phyloP scores from a whole-genome alignment of 2,329 filamentous ascomycete species.

The Fonsecaea nubica region DNA sequence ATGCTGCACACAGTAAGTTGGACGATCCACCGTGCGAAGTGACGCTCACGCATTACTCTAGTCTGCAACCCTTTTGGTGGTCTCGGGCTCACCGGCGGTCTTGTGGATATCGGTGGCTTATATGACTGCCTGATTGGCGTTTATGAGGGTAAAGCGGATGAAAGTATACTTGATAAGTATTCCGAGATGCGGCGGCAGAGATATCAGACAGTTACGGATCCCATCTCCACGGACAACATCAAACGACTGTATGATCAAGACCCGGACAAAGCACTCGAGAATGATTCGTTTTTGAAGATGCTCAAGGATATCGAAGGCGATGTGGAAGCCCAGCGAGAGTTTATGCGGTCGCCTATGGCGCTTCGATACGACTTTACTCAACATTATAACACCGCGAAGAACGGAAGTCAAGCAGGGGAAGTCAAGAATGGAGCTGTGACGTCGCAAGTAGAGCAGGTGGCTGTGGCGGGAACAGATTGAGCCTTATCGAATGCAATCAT shows the following conservation, averaged over 20 bases:
- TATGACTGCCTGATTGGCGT: conserved; percentile 63
- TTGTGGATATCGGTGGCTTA: conserved; percentile 67
- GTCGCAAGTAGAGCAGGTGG: conserved; percentile 25
- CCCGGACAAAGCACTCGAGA: conserved; percentile 47
- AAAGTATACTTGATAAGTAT: conserved; percentile 54
- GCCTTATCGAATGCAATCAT: neutral
- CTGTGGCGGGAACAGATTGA: conserved; percentile 18
- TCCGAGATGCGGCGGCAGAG: conserved; percentile 50
- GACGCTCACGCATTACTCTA: conserved; percentile 1
- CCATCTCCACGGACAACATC: conserved; percentile 53
- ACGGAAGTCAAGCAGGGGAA: conserved; percentile 1
- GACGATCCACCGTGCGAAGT: neutral
- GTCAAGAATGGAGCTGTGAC: conserved; percentile 16
- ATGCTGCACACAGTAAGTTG: conserved; percentile 61
- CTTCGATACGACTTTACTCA: conserved; percentile 36
- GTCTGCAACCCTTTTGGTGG: conserved; percentile 62
- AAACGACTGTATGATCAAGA: conserved; percentile 46
- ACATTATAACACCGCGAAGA: conserved; percentile 28
- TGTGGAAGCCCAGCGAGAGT: conserved; percentile 36
- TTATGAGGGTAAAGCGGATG: conserved; percentile 48
- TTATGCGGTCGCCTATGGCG: conserved; percentile 29
- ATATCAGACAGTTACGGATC: conserved; percentile 49
- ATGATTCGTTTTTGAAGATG: conserved; percentile 48
- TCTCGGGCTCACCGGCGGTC: conserved; percentile 67
- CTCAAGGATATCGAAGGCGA: conserved; percentile 46